phyloP scores from a whole-genome alignment of 2,329 filamentous ascomycete genomes.

The Penicillium griseofulvum region DNA sequence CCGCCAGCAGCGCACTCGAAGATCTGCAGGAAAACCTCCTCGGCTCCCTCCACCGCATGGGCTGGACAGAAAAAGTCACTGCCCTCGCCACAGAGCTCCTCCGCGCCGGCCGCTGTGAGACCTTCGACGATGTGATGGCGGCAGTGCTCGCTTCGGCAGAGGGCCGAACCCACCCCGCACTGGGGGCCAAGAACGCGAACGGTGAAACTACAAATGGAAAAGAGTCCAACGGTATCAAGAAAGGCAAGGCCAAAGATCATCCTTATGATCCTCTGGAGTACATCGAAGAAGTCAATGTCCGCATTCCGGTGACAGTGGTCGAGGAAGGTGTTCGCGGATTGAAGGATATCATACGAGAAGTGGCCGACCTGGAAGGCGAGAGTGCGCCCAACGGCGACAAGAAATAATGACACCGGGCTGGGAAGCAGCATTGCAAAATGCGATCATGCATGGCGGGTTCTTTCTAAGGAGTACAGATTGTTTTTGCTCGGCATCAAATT shows the following conservation, averaged over 20 bases:
- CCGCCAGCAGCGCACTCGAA: conserved; percentile 50
- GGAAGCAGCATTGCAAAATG: conserved; percentile 3
- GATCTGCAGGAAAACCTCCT: conserved; percentile 56
- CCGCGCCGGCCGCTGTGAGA: conserved; percentile 56
- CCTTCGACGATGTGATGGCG: conserved; percentile 56
- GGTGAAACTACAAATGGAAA: conserved; percentile 19
- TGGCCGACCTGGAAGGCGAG: conserved; percentile 48
- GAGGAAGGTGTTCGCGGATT: conserved; percentile 52
- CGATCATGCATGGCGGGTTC: conserved; percentile 20
- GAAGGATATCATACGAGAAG: conserved; percentile 51
- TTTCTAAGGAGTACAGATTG: conserved; percentile 17
- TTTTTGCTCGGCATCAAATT: conserved; percentile 15
- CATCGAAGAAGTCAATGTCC: conserved; percentile 45
- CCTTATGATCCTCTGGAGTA: conserved; percentile 26
- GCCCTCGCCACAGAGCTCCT: conserved; percentile 56
- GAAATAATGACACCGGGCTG: conserved; percentile 13
- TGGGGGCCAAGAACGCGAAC: conserved; percentile 23
- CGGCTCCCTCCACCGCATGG: conserved; percentile 55
- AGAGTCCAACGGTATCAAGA: conserved; percentile 22
- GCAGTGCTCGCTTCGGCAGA: conserved; percentile 51
- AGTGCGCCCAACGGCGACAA: conserved; percentile 21
- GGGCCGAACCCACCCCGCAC: conserved; percentile 31
- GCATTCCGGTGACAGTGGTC: conserved; percentile 50
- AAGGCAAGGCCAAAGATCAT: conserved; percentile 22
- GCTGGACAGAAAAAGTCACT: conserved; percentile 58